Evolutionary conservation across 169 alveolate species (phyloP), one percentile per base, ranked within the genome.

Genomic region (Babesia divergens): DNA sequence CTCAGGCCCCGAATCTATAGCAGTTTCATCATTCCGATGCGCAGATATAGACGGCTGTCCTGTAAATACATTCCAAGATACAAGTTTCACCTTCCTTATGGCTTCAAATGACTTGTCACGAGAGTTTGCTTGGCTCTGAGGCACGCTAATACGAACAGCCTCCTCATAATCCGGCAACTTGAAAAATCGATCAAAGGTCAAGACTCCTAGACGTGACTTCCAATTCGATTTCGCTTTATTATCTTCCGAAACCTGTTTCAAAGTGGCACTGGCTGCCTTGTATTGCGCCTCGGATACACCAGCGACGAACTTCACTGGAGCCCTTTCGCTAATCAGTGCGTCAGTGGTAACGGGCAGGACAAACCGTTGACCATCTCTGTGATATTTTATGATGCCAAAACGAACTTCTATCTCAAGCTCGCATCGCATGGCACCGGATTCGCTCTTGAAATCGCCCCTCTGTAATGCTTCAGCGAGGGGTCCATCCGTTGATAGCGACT

Each of bases 361-460:
- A 65, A 70, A 80, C 62, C 83, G 64, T 28, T 69, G 82, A n/a
- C 69, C 88, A 18, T 64, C 67, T 8, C 77, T 22, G 4, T 35
- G 13, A 22, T 71, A 49, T 62, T 62, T 60, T 9, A 80, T 49
- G 24, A 31, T 34, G 22, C 88, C 88, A 6, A 80, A 56, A 22
- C 88, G 77, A 60, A 70, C 88, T 37, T 80, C 88, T 35, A 80
- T 53, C 37, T 80, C 88, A 22, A 80, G 82, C 38, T 70, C 70
- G 32, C 88, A 69, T 8, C 54, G 68, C 4, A 74, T 43, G 14
- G 32, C 26, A 14, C 75, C 81, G 37, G 65, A 34, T 2, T 34
- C 37, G 11, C 35, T 22, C 16, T 9, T 24, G 52, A 74, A 74
- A 35, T 74, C 76, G 26, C 62, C 71, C 11, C 67, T 77, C 28